These are phyloP conservation scores for Arthrobotrys sinensis DNA, from an alignment of 2,329 filamentous ascomycete species.

Conservation along the genomic window DNA sequence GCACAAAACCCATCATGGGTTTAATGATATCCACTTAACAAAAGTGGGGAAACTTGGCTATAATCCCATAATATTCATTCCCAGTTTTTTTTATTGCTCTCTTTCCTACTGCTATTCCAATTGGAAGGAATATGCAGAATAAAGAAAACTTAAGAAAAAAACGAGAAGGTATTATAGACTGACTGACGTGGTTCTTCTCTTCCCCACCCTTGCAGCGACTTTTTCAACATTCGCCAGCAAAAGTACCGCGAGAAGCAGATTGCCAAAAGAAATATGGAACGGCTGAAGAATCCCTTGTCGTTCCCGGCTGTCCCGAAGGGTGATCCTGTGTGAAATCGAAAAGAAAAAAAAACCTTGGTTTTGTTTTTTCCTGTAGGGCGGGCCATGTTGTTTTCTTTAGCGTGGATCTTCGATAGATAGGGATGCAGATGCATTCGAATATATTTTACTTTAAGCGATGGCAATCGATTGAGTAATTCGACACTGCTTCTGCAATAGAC, in stretches of 20 bases:
- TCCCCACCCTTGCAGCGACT: conserved; percentile 73
- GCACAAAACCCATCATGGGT: conserved; percentile 44
- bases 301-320: conserved; percentile 89
- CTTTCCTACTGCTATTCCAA: conserved; percentile 5
- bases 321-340: conserved; percentile 51
- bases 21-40: conserved; percentile 15
- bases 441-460: conserved; percentile 25
- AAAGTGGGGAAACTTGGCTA: conserved; percentile 33
- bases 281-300: conserved; percentile 81
- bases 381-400: conserved; percentile 17
- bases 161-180: conserved; percentile 1
- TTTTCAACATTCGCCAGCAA: conserved; percentile 87
- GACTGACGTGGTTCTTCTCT: conserved; percentile 52
- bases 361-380: conserved; percentile 13
- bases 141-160: background rate
- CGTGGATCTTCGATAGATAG: conserved; percentile 26
- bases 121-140: conserved; percentile 19
- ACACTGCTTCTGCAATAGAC: conserved; percentile 25
- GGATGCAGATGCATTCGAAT: conserved; percentile 35
- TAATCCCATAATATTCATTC: background rate
- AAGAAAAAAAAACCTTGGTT: background rate
- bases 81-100: background rate
- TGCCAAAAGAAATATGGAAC: conserved; percentile 84
- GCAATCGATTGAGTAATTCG: conserved; percentile 26
- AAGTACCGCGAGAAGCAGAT: conserved; percentile 83